A percentile compares a stretch with the other conserved stretches of the same genome.
phyloP scores from a whole-genome alignment of 495 filamentous ascomycete species.

The Thermothielavioides terrestris region DNA sequence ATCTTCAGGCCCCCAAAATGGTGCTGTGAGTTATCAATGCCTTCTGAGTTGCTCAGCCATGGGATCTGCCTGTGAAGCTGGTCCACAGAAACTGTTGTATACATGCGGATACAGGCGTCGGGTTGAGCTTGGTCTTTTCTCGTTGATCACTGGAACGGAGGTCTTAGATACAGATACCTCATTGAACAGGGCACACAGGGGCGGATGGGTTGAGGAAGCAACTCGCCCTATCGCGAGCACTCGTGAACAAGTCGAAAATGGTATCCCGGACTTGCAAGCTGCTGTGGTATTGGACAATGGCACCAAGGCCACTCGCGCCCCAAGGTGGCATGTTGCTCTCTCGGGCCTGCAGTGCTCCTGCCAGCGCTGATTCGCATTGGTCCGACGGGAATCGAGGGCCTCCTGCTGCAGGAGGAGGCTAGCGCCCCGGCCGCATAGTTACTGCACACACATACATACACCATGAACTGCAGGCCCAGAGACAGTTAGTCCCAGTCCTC shows the following conservation, averaged over 20 bases:
- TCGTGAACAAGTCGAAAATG: background rate
- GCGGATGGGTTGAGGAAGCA: background rate
- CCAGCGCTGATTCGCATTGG: background rate
- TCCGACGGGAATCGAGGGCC: background rate
- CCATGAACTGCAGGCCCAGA: constrained; percentile 7
- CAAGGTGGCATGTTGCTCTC: constrained; percentile 1
- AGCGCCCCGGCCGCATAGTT: too few species aligned
- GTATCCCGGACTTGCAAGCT: constrained; percentile 4
- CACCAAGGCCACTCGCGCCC: background rate
- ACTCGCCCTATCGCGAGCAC: background rate
- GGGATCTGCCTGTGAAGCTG: background rate
- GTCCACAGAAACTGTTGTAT: constrained; percentile 1
- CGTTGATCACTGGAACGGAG: too few species aligned
- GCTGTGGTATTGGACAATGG: constrained; percentile 7
- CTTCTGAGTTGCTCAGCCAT: background rate
- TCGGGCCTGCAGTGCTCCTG: background rate
- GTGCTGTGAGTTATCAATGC: constrained; percentile 13
- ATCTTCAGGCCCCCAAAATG: constrained; percentile 14
- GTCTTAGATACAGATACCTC: too few species aligned
- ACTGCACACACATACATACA: too few species aligned
- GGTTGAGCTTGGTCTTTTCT: background rate
- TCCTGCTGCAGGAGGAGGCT: background rate
- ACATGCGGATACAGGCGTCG: background rate
- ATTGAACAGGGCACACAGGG: background rate
- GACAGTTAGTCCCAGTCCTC: background rate